Evolutionary conservation across 2,329 filamentous ascomycete species (phyloP).

Genomic region (Cercospora canescens): DNA sequence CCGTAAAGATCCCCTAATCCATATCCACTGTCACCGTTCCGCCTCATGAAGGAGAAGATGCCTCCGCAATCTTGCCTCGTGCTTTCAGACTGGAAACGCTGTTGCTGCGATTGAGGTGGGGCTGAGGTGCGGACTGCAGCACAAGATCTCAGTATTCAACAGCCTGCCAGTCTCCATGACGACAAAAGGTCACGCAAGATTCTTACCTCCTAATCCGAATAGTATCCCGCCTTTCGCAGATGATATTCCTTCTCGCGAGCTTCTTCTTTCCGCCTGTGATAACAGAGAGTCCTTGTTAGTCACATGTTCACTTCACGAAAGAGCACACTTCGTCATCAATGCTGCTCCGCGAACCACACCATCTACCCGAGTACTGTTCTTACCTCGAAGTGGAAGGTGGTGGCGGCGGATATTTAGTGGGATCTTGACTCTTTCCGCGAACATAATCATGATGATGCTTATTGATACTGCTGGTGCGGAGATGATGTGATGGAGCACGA

Average conservation of each 20-base stretch:
- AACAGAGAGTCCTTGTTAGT: background rate
- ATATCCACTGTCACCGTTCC: background rate
- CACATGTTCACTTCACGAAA: background rate
- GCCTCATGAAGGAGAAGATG: background rate
- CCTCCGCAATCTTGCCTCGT: background rate
- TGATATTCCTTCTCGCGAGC: slow-evolving; percentile 12
- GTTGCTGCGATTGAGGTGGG: slow-evolving; percentile 9
- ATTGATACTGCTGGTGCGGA: background rate
- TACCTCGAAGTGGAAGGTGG: slow-evolving; percentile 23
- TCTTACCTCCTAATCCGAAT: slow-evolving; percentile 27
- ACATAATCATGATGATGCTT: background rate
- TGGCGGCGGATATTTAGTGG: slow-evolving; percentile 10
- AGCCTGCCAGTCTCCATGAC: background rate
- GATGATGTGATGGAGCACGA: slow-evolving; percentile 7
- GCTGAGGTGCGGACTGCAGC: slow-evolving; percentile 4
- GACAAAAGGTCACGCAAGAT: background rate
- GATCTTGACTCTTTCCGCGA: slow-evolving; percentile 6
- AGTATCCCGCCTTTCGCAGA: slow-evolving; percentile 19
- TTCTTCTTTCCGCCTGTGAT: slow-evolving; percentile 19
- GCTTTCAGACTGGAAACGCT: slow-evolving; percentile 5
- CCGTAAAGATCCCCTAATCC: background rate
- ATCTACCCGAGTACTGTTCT: slow-evolving; percentile 21
- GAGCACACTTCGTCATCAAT: background rate
- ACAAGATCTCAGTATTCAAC: background rate
- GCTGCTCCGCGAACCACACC: slow-evolving; percentile 6